A percentile compares a stretch with the other conserved stretches of the same genome.
These are phyloP conservation scores for Fusarium algeriense DNA, from an alignment of 2,329 filamentous ascomycete species.

Conservation along the genomic window DNA sequence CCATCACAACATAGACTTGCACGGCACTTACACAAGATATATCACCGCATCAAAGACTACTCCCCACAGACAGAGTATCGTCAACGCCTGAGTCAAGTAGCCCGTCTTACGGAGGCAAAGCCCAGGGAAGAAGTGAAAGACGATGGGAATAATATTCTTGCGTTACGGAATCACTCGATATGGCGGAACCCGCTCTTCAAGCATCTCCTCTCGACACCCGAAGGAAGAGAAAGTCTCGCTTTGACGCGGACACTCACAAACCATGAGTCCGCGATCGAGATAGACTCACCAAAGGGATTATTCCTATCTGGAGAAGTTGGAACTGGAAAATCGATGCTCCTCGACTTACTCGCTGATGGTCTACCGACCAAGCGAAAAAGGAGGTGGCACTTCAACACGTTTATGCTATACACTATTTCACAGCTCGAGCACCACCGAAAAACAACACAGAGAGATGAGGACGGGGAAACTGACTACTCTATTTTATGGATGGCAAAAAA, in stretches of 20 bases:
- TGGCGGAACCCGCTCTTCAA: conserved; percentile 70
- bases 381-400: conserved; percentile 87
- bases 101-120: conserved; percentile 56
- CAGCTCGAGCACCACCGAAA: conserved; percentile 75
- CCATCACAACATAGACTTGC: conserved; percentile 79
- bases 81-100: conserved; percentile 72
- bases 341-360: conserved; percentile 83
- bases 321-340: conserved; percentile 87
- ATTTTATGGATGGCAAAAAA: conserved; percentile 81
- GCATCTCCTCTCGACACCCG: conserved; percentile 68
- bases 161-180: conserved; percentile 66
- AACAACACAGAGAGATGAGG: conserved; percentile 37
- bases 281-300: conserved; percentile 79
- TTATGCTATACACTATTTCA: conserved; percentile 83
- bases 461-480: conserved; percentile 66
- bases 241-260: conserved; percentile 76
- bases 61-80: conserved; percentile 78
- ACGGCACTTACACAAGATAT: conserved; percentile 81
- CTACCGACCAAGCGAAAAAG: conserved; percentile 79
- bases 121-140: conserved; percentile 43
- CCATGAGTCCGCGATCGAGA: conserved; percentile 77
- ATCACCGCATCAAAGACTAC: conserved; percentile 82
- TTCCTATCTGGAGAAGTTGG: conserved; percentile 86
- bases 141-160: conserved; percentile 56
- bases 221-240: conserved; percentile 70